Evolutionary conservation across 805 yeast species (phyloP).

Genomic region (Myxozyma geophila): DNA sequence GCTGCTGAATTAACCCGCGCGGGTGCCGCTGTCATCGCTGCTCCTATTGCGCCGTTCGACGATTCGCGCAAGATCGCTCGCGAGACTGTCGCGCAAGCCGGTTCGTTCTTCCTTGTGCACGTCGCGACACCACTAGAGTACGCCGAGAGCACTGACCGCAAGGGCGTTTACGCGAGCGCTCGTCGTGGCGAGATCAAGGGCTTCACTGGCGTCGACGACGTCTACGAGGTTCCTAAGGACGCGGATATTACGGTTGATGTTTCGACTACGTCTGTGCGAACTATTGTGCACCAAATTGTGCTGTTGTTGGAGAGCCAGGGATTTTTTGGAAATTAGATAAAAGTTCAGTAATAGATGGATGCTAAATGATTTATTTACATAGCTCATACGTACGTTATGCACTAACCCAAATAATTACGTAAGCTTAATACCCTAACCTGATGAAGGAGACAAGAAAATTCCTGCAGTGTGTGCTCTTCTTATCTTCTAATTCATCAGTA

Average conservation of each 20-base stretch:
- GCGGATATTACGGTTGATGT: constrained; percentile 65
- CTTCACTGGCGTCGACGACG: constrained; percentile 53
- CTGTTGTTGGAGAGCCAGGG: constrained; percentile 80
- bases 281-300: constrained; percentile 76
- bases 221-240: constrained; percentile 54
- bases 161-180: constrained; percentile 55
- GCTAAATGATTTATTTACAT: background rate
- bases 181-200: constrained; percentile 55
- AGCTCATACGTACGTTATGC: too few species aligned
- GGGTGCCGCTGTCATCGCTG: constrained; percentile 88
- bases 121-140: constrained; percentile 56
- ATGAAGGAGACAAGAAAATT: constrained; percentile 2
- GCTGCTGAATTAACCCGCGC: constrained; percentile 79
- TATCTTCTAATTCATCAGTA: background rate
- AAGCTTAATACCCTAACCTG: constrained; percentile 9
- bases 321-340: constrained; percentile 57
- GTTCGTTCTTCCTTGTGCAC: constrained; percentile 58
- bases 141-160: constrained; percentile 54
- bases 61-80: constrained; percentile 52
- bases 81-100: constrained; percentile 53
- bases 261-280: constrained; percentile 60
- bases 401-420: background rate
- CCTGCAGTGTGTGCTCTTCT: background rate
- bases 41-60: constrained; percentile 56
- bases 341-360: background rate